Base-by-base conservation (phyloP, 2,329 filamentous ascomycete species). In the Colletotrichum simmondsii region DNA sequence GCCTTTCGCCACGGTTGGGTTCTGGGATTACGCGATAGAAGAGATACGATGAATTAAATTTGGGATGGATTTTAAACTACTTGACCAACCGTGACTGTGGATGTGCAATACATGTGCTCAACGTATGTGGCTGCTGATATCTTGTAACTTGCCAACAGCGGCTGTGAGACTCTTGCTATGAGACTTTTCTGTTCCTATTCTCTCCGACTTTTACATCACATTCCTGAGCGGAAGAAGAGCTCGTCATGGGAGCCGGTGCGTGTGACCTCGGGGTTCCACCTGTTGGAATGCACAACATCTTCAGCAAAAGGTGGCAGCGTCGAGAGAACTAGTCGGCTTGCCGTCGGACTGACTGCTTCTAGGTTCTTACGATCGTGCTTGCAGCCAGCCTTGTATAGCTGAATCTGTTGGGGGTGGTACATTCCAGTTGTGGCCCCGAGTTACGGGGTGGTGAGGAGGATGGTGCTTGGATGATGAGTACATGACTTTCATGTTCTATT, bases 371-470 rank as follows among this genome's bases (percentile, higher is more conserved):
- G 32, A 12, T 35, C 12, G 32, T 35, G 32, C 32, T 12, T 35
- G 32, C 32, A 4, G 32, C 4, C 32, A 4, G 32, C 4, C 11
- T 12, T 35, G 32, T 35, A 35, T 35, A 35, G 32, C 32, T 35
- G 12, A n/a, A 19, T 52, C 22, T 30, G 10, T 49, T 35, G 37
- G 26, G 42, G 57, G 19, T 53, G 16, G 16, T 46, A 56, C 63
- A 52, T 75, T 73, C 73, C 71, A 75, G 53, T 19, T 56, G 66
- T 75, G 63, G 12, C 71, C 71, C 71, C 52, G 60, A 46, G 66
- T 54, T 26, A 75, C 71, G n/a, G 58, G 58, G 53, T 3, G 24
- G 58, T 60, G 32, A 35, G 32, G 46, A 66, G 57, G 46, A 5
- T 26, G 65, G 35, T 68, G 46, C 46, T 30, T 10, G 30, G 7